phyloP scores from a whole-genome alignment of 805 yeast genomes.

The Cyberlindnera euphorbiiphila region DNA sequence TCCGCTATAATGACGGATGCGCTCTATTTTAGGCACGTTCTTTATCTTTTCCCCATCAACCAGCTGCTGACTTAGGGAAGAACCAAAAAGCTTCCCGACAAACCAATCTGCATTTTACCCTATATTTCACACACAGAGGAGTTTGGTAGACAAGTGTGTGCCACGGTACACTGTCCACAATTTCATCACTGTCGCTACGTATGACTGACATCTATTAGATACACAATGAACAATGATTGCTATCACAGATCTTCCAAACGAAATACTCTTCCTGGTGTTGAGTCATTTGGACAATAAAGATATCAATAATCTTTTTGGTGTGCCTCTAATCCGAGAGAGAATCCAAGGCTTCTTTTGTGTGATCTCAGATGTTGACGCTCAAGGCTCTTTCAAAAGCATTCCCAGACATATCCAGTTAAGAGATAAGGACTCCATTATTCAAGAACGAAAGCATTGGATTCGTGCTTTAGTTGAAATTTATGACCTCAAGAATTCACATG shows the following conservation, averaged over 20 bases:
- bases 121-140: no score
- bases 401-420: not conserved
- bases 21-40: no score
- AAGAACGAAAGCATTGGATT: not conserved
- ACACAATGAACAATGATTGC: conserved; percentile 6
- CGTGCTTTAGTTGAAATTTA: conserved; percentile 16
- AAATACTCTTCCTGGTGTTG: conserved; percentile 32
- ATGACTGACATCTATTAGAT: no score
- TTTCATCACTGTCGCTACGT: no score
- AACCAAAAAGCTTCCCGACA: no score
- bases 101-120: no score
- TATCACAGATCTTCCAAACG: conserved; percentile 30
- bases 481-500: conserved; percentile 6
- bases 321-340: not conserved
- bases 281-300: conserved; percentile 34
- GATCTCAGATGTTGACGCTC: not conserved
- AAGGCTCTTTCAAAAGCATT: not conserved
- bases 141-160: no score
- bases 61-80: no score
- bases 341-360: conserved; percentile 1
- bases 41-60: no score
- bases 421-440: not conserved
- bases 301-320: conserved; percentile 16
- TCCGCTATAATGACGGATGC: no score
- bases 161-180: no score